These are phyloP conservation scores for Exophiala spinifera DNA, from an alignment of 2,329 filamentous ascomycete genomes.

Conservation along the genomic window DNA sequence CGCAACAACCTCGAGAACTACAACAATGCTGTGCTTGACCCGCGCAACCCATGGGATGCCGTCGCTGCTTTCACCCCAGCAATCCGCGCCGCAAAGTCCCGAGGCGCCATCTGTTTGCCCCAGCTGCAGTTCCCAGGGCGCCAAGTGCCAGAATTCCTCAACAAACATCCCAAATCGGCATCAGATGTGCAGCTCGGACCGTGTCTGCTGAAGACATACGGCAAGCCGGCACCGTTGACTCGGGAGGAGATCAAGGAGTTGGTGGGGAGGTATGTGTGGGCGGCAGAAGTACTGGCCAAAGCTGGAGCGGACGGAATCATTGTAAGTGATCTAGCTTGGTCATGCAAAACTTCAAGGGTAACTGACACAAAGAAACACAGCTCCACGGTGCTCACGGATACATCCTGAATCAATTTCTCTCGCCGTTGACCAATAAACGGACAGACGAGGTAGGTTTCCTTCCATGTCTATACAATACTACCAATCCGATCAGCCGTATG, in stretches of 20 bases:
- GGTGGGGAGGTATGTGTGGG: constrained; percentile 27
- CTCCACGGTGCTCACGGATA: constrained; percentile 54
- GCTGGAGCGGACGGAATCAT: constrained; percentile 29
- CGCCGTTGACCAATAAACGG: constrained; percentile 44
- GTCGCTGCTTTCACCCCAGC: constrained; percentile 29
- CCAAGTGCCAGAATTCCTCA: constrained; percentile 29
- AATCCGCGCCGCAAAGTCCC: constrained; percentile 27
- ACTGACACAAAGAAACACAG: constrained; percentile 34
- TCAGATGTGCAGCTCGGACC: constrained; percentile 26
- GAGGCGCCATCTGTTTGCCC: constrained; percentile 28
- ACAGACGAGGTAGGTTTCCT: constrained; percentile 37
- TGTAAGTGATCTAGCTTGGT: constrained; percentile 6
- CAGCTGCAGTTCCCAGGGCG: constrained; percentile 30
- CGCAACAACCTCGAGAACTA: constrained; percentile 31
- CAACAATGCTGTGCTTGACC: constrained; percentile 32
- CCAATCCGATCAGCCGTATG: background rate
- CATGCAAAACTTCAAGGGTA: too few relatives aligned
- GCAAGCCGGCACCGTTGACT: constrained; percentile 24
- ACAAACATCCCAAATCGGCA: constrained; percentile 28
- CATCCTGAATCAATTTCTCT: constrained; percentile 43
- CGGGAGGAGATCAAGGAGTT: constrained; percentile 25
- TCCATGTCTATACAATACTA: background rate
- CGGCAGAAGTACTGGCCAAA: constrained; percentile 25
- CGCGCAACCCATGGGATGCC: constrained; percentile 20
- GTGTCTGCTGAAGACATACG: constrained; percentile 19